Evolutionary conservation across 371 early-diverging fungal species (phyloP), one percentile per base, ranked within the genome.

Genomic region (Mucor racemosus): DNA sequence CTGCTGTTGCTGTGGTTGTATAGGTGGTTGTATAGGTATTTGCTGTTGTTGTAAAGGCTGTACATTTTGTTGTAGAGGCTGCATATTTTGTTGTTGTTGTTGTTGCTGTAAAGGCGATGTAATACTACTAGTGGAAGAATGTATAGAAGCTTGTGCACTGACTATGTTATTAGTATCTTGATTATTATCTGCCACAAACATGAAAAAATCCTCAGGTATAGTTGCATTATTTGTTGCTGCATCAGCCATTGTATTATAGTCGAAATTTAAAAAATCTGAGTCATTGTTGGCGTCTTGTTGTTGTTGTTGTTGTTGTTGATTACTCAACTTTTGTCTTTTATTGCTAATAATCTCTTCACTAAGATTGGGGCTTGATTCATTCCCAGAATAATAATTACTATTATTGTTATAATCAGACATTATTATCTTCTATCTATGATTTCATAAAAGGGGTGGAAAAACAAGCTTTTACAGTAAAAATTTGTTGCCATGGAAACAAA

Each of bases 181-280:
- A 10, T 31, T 44, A 17, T 26, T 55, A 19, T 65, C 55, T 1
- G 68, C 53, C 4, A 72, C 72, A 58, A 72, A 72, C 34, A 53
- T 55, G 31, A 72, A 72, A n/a, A 72, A 68, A 48, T 72, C 72
- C 34, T 68, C 68, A 7, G 68, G 68, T 11, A 68, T 54, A 6
- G 58, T 11, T 33, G 33, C n/a, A 34, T n/a, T 21, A 4, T 55
- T 55, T 34, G 50, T 5, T 10, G 50, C 8, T 9, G 50, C 11
- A 21, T 50, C 50, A 13, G 21, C 38, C 7, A 42, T 48, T 11
- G 21, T 4, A 21, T 48, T 65, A 46, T 69, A 69, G 9, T 69
- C 66, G 19, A 69, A 69, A 31, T 69, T 69, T 5, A 69, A 41
- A 60, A 69, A 69, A 35, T 60, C 66, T 0, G 65, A 40, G 19